Percentiles rank a stretch among this genome's conserved stretches.
Conservation (phyloP, 2,329 filamentous ascomycete species). For the Arachnopeziza araneosa region DNA sequence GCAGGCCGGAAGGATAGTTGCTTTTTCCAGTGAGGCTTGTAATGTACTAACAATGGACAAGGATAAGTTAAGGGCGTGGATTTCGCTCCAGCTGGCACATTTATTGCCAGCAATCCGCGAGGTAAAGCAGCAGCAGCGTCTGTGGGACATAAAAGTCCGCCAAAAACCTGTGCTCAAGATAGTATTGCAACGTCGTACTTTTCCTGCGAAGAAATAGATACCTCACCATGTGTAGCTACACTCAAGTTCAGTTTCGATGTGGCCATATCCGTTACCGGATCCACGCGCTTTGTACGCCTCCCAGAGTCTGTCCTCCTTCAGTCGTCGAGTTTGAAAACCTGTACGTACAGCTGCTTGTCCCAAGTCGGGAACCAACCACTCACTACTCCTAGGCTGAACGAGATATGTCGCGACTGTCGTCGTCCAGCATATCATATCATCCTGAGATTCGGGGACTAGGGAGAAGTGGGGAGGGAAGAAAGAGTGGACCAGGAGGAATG, state of each 20-base stretch:
- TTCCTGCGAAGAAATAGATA: neutral
- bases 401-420: neutral
- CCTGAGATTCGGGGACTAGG: neutral
- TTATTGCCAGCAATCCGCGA: no score
- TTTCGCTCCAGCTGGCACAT: no score
- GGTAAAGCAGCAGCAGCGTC: no score
- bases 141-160: no score
- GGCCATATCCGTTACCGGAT: conserved; percentile 1
- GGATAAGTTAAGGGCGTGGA: no score
- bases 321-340: conserved; percentile 1
- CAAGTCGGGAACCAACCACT: neutral
- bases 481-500: neutral
- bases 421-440: neutral
- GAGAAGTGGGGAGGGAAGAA: neutral
- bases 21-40: neutral
- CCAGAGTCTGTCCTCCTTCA: neutral
- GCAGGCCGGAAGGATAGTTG: neutral
- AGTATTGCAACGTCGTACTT: neutral
- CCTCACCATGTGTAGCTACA: conserved; percentile 2
- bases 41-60: no score
- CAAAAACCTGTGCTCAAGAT: no score
- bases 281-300: conserved; percentile 1
- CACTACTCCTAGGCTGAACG: conserved; percentile 1
- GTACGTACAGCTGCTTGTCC: neutral
- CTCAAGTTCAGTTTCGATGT: conserved; percentile 1